Evolutionary conservation across 2,329 filamentous ascomycete genomes (phyloP).

Genomic region (Colletotrichum camelliae): DNA sequence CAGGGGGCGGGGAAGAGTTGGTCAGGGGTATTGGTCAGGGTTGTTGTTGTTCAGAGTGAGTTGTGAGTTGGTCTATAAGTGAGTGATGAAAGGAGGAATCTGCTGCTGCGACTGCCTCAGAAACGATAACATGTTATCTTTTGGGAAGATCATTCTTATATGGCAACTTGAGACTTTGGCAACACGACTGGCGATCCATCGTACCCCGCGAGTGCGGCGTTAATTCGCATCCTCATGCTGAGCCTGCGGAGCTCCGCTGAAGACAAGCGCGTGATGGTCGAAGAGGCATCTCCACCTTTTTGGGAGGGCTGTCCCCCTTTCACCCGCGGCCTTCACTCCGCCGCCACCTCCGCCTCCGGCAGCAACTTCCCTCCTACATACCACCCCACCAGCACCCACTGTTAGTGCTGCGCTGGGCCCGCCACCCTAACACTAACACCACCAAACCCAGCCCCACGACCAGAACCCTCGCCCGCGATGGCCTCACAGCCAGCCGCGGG

Average conservation of each 20-base stretch:
- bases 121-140: background rate
- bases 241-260: constrained; percentile 5
- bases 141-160: background rate
- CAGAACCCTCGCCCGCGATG: no score
- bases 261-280: background rate
- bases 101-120: background rate
- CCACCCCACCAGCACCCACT: no score
- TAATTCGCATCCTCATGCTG: background rate
- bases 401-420: no score
- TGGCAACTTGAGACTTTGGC: background rate
- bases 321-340: background rate
- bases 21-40: background rate
- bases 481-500: no score
- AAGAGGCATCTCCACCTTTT: background rate
- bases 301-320: background rate
- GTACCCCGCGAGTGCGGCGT: background rate
- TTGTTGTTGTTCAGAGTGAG: background rate
- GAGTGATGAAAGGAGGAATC: background rate
- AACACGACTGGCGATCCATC: background rate
- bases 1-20: background rate
- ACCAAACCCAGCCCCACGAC: no score
- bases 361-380: no score
- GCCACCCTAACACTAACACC: no score
- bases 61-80: background rate
- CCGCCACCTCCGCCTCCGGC: constrained; percentile 8